Percentiles rank a stretch among this genome's conserved stretches.
Conservation (phyloP, 1,284 basidiomycete genomes). For the Fomitiporia mediterranea region DNA sequence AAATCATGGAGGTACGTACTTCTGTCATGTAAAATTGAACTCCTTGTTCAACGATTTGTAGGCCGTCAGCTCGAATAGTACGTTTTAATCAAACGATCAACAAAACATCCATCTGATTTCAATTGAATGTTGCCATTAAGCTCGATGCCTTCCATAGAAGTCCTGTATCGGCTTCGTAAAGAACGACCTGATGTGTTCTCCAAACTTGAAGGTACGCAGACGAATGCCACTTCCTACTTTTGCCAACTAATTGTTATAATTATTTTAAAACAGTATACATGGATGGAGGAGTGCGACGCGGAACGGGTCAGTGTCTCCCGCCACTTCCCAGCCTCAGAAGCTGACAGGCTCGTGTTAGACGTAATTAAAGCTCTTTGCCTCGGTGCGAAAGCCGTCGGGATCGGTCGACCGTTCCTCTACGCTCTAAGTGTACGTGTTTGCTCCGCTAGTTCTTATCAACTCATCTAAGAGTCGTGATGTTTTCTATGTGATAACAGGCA, state of each 20-base stretch:
- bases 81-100: conserved; percentile 24
- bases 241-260: too few relatives aligned
- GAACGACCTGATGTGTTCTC: conserved; percentile 74
- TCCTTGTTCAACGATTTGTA: conserved; percentile 27
- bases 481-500: conserved; percentile 57
- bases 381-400: conserved; percentile 85
- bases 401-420: conserved; percentile 88
- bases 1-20: conserved; percentile 79
- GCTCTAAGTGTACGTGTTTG: conserved; percentile 70
- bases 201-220: conserved; percentile 54
- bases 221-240: background rate
- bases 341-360: conserved; percentile 38
- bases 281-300: conserved; percentile 83
- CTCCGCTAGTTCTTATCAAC: background rate
- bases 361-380: conserved; percentile 89
- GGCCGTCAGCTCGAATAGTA: conserved; percentile 81
- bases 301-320: conserved; percentile 53
- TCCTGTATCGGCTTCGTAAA: conserved; percentile 68
- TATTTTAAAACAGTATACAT: conserved; percentile 61
- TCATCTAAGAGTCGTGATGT: too few relatives aligned
- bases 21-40: conserved; percentile 27
- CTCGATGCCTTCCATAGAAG: conserved; percentile 68
- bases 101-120: background rate
- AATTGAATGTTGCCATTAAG: conserved; percentile 28
- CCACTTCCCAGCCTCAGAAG: conserved; percentile 1